Conservation (phyloP, 345 rosid species). For the Schrenkiella parvula region DNA sequence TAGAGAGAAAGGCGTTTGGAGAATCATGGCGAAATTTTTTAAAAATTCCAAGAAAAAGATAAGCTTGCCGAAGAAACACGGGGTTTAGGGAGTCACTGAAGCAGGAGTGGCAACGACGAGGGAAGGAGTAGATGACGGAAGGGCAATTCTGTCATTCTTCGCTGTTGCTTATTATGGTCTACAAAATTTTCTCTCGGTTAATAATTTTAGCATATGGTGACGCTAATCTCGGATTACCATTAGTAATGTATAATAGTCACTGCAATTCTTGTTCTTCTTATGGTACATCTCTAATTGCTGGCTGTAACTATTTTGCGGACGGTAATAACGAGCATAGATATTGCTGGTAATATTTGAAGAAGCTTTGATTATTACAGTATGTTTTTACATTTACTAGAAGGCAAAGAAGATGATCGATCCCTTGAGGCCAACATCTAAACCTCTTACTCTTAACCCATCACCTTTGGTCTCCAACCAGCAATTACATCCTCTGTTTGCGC, state of each 20-base stretch:
- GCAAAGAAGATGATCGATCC: slow-evolving; percentile 4
- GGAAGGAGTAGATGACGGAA: slow-evolving; percentile 8
- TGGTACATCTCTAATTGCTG: not conserved
- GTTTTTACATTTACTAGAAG: slow-evolving; percentile 10
- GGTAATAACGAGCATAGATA: not conserved
- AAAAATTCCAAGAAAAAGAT: slow-evolving; percentile 24
- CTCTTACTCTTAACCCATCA: slow-evolving; percentile 51
- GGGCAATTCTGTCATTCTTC: slow-evolving; percentile 9
- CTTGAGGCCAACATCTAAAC: not conserved
- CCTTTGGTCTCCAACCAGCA: slow-evolving; percentile 93
- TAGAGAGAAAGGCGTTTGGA: slow-evolving; percentile 40
- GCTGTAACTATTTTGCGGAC: not conserved
- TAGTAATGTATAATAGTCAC: too few relatives aligned
- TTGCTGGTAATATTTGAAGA: not conserved
- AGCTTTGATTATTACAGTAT: not conserved
- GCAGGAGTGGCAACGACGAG: not conserved
- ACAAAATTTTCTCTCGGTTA: too few relatives aligned
- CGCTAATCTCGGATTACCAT: too few relatives aligned
- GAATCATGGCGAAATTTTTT: slow-evolving; percentile 34
- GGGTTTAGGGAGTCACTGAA: not conserved
- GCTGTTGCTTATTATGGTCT: not conserved
- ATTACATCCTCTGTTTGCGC: slow-evolving; percentile 78
- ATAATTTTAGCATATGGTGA: too few relatives aligned
- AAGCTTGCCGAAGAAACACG: slow-evolving; percentile 16
- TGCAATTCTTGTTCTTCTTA: not conserved